Evolutionary conservation across 495 filamentous ascomycete species (phyloP).

Genomic region (Pyrenopolyporus hunteri): DNA sequence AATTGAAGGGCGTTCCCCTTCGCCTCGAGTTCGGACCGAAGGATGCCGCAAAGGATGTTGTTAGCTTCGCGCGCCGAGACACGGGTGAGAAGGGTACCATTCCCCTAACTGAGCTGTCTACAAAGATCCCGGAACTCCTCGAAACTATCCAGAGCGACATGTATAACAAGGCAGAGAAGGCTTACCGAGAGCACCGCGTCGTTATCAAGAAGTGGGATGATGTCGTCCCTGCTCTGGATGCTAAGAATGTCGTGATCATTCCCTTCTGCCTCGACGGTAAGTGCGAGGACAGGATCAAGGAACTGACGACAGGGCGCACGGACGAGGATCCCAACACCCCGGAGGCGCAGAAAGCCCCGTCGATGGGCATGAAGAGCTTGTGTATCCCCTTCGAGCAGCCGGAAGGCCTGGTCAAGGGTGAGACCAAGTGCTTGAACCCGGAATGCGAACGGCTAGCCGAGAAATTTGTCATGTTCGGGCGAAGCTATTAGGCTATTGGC

Average conservation of each 20-base stretch:
- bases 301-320: constrained; percentile 74
- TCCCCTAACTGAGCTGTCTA: constrained; percentile 70
- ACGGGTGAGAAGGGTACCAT: constrained; percentile 80
- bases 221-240: constrained; percentile 83
- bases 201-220: constrained; percentile 86
- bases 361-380: constrained; percentile 96
- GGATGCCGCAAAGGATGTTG: constrained; percentile 80
- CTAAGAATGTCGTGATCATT: constrained; percentile 89
- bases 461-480: constrained; percentile 87
- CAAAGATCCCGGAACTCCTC: constrained; percentile 76
- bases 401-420: constrained; percentile 73
- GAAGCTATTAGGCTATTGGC: constrained; percentile 56
- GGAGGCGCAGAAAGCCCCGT: constrained; percentile 80
- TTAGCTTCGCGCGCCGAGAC: constrained; percentile 86
- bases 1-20: constrained; percentile 90
- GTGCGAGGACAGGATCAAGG: constrained; percentile 95
- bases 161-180: constrained; percentile 78
- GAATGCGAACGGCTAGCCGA: constrained; percentile 75
- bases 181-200: constrained; percentile 79
- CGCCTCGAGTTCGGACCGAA: constrained; percentile 95
- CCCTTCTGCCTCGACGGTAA: constrained; percentile 79
- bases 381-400: constrained; percentile 99
- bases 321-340: constrained; percentile 66
- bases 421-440: constrained; percentile 89
- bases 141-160: constrained; percentile 88